A percentile compares a stretch with the other conserved stretches of the same genome.
Evolutionary conservation across 352 stramenopile species (phyloP).

Genomic region (Globisporangium sylvaticum): DNA sequence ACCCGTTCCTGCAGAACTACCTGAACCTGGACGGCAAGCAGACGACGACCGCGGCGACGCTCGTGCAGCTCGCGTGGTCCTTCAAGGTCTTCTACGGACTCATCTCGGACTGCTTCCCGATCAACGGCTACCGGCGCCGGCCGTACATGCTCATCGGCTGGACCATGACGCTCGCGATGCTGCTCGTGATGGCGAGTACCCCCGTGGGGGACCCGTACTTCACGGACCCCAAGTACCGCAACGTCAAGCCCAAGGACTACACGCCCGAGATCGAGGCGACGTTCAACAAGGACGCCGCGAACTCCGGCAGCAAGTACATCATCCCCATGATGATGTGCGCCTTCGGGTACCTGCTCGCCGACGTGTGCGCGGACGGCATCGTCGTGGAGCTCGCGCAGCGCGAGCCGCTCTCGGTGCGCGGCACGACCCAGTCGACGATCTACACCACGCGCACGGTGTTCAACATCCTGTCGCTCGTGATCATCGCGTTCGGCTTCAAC

Average conservation of each 20-base stretch:
- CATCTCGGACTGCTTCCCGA: constrained; percentile 49
- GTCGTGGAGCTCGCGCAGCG: constrained; percentile 30
- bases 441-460: constrained; percentile 22
- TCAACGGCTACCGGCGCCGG: constrained; percentile 44
- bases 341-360: constrained; percentile 51
- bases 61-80: constrained; percentile 42
- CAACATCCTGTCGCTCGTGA: constrained; percentile 16
- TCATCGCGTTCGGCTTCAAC: constrained; percentile 29
- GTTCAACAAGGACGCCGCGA: constrained; percentile 26
- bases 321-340: constrained; percentile 46
- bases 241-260: constrained; percentile 26
- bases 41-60: constrained; percentile 30
- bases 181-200: constrained; percentile 38
- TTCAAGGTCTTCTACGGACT: constrained; percentile 63
- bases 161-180: constrained; percentile 33
- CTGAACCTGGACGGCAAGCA: constrained; percentile 33
- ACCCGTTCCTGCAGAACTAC: constrained; percentile 35
- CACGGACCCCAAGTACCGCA: constrained; percentile 21
- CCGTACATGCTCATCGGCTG: constrained; percentile 58
- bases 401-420: constrained; percentile 29
- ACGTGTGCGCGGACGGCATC: constrained; percentile 48
- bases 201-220: constrained; percentile 45
- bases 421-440: constrained; percentile 19
- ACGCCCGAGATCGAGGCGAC: constrained; percentile 23
- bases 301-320: constrained; percentile 27